Evolutionary conservation across 1,284 basidiomycete species (phyloP).

Genomic region (Microbotryum saponariae): DNA sequence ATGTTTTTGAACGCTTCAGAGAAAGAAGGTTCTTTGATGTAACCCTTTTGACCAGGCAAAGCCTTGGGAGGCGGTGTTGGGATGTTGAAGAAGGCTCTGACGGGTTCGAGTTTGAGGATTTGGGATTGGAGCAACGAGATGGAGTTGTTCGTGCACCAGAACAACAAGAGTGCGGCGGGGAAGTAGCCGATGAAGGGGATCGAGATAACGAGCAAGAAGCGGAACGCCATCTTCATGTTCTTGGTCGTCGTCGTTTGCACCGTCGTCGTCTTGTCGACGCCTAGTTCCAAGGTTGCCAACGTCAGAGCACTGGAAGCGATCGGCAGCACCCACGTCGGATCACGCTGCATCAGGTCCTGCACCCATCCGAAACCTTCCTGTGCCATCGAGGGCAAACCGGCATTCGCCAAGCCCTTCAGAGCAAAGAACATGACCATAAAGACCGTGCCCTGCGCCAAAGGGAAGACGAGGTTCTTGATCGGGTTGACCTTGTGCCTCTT

Average conservation of each 20-base stretch:
- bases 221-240: conserved; percentile 66
- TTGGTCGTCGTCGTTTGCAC: conserved; percentile 50
- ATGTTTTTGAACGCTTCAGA: conserved; percentile 31
- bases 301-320: conserved; percentile 56
- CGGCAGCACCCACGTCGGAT: conserved; percentile 74
- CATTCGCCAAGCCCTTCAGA: conserved; percentile 60
- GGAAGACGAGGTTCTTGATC: conserved; percentile 52
- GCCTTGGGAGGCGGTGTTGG: conserved; percentile 43
- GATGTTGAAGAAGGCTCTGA: conserved; percentile 50
- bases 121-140: conserved; percentile 50
- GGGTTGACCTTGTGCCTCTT: conserved; percentile 63
- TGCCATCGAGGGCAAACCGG: conserved; percentile 64
- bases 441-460: conserved; percentile 66
- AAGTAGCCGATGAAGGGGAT: conserved; percentile 54
- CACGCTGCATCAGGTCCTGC: conserved; percentile 66
- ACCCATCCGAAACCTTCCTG: conserved; percentile 70
- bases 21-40: conserved; percentile 29
- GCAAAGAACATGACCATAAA: conserved; percentile 82
- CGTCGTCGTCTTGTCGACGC: conserved; percentile 55
- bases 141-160: conserved; percentile 50
- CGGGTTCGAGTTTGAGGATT: conserved; percentile 46
- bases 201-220: conserved; percentile 53
- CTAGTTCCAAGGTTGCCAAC: conserved; percentile 63
- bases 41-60: conserved; percentile 24
- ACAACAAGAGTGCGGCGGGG: conserved; percentile 50